Evolutionary conservation across 2,329 filamentous ascomycete genomes (phyloP).

Genomic region (Ceratocystis huliohia): DNA sequence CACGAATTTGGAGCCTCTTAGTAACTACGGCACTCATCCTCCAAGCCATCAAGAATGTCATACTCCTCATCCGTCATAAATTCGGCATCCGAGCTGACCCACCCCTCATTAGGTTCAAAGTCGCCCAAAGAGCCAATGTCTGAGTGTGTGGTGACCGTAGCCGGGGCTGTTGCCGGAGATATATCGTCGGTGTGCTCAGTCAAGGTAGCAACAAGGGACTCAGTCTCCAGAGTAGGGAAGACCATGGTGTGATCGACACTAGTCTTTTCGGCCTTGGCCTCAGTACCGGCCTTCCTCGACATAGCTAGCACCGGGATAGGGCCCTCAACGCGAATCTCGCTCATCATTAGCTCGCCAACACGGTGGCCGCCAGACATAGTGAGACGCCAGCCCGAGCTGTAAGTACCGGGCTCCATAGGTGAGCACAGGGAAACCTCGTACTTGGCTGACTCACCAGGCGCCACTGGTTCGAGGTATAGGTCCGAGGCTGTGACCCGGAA

Average conservation of each 20-base stretch:
- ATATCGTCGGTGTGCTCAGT: background rate
- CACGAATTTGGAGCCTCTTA: background rate
- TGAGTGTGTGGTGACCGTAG: constrained; percentile 24
- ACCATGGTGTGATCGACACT: constrained; percentile 41
- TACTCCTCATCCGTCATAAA: constrained; percentile 98
- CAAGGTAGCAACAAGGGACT: constrained; percentile 6
- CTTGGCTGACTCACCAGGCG: constrained; percentile 58
- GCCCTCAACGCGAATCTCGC: constrained; percentile 62
- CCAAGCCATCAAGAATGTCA: constrained; percentile 88
- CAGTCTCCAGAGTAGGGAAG: constrained; percentile 27
- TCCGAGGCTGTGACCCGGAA: background rate
- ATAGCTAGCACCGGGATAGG: constrained; percentile 24
- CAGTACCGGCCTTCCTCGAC: constrained; percentile 26
- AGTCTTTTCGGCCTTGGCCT: constrained; percentile 30
- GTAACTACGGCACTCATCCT: constrained; percentile 61
- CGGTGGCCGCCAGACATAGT: constrained; percentile 66
- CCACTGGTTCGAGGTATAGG: constrained; percentile 53
- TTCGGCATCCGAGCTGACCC: constrained; percentile 52
- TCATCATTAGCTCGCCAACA: constrained; percentile 92
- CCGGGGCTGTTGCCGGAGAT: constrained; percentile 22
- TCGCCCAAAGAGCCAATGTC: constrained; percentile 32
- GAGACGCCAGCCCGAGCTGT: constrained; percentile 85
- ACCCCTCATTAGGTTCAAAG: constrained; percentile 46
- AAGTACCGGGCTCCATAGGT: constrained; percentile 51
- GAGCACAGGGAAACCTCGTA: constrained; percentile 82